These are phyloP conservation scores for Fermentozyma sake DNA, from an alignment of 1,139 yeast species.

Conservation along the genomic window DNA sequence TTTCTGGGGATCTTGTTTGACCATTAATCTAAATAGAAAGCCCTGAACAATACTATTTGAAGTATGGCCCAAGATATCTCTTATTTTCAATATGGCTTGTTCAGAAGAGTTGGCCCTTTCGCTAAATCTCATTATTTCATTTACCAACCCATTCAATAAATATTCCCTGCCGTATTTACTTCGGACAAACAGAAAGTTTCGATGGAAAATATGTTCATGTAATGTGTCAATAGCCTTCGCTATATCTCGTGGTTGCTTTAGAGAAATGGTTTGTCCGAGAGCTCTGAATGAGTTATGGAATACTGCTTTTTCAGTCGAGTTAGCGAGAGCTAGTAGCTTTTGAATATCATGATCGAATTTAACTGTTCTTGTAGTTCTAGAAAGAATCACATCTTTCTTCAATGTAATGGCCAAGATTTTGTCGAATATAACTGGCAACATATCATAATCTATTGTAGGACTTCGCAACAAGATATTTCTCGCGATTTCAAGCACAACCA, in stretches of 20 bases:
- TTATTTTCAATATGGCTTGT: constrained; percentile 12
- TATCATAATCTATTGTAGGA: constrained; percentile 10
- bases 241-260: constrained; percentile 14
- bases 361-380: constrained; percentile 3
- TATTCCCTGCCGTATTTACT: constrained; percentile 17
- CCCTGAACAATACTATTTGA: constrained; percentile 15
- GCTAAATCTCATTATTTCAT: constrained; percentile 19
- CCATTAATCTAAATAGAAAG: constrained; percentile 20
- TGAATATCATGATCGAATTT: constrained; percentile 15
- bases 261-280: constrained; percentile 27
- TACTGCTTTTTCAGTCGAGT: constrained; percentile 13
- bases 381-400: constrained; percentile 5
- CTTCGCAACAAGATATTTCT: constrained; percentile 17
- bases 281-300: constrained; percentile 26
- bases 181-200: constrained; percentile 12
- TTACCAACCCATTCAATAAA: constrained; percentile 15
- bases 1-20: constrained; percentile 21
- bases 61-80: constrained; percentile 14
- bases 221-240: constrained; percentile 14
- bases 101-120: constrained; percentile 9
- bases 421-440: constrained; percentile 12
- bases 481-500: constrained; percentile 18
- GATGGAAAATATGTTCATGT: constrained; percentile 8
- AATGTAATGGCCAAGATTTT: constrained; percentile 8
- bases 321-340: constrained; percentile 9